A percentile compares a stretch with the other conserved stretches of the same genome.
Conservation (phyloP, 306 rosid species). For the Lathyrus sativus region DNA sequence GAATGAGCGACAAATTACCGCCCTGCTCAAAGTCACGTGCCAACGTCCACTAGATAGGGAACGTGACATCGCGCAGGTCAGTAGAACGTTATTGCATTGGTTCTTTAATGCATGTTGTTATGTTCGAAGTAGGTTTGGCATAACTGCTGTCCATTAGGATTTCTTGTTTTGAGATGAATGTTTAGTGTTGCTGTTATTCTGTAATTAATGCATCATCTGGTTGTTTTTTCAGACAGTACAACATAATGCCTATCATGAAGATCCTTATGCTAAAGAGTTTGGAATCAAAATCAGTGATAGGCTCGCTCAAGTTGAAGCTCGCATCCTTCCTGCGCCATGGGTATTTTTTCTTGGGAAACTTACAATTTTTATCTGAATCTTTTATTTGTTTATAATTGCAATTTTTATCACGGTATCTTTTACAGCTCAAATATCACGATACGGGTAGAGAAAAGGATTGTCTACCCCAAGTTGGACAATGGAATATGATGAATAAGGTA, state of each 20-base stretch:
- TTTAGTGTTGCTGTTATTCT: not conserved
- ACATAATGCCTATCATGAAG: constrained; percentile 80
- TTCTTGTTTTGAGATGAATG: not conserved
- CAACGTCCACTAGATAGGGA: constrained; percentile 95
- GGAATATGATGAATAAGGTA: constrained; percentile 99
- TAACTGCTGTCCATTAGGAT: not conserved
- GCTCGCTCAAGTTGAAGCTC: constrained; percentile 98
- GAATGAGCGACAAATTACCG: constrained; percentile 89
- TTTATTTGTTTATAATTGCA: not conserved
- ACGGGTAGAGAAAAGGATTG: constrained; percentile 92
- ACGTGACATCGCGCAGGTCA: constrained; percentile 74
- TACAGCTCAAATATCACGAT: constrained; percentile 89
- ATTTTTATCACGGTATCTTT: constrained; percentile 1
- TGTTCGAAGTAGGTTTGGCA: not conserved
- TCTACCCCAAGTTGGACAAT: constrained; percentile 95
- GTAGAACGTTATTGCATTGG: not conserved
- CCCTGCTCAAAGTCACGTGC: constrained; percentile 83
- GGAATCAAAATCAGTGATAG: constrained; percentile 85
- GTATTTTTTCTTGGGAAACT: constrained; percentile 41
- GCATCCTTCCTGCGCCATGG: constrained; percentile 95
- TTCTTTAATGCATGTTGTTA: not conserved
- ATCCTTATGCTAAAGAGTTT: constrained; percentile 89
- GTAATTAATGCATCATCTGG: not conserved
- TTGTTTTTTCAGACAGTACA: constrained; percentile 61
- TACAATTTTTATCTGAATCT: not conserved